Conservation (phyloP, 306 rosid genomes). For the Fragaria iinumae region DNA sequence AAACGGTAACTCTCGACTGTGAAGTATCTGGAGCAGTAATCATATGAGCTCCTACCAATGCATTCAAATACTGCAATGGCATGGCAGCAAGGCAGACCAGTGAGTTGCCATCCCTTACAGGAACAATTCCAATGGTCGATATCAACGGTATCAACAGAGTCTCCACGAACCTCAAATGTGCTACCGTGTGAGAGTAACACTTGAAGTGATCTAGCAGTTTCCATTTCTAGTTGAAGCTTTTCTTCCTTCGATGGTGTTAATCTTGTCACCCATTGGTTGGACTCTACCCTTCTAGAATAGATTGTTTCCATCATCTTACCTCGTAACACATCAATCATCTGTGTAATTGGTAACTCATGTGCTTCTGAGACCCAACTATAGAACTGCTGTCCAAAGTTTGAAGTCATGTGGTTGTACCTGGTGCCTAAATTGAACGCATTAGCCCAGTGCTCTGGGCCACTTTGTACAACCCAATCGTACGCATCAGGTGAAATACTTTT, state of each 20-base stretch:
- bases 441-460: conserved; percentile 91
- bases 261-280: conserved; percentile 74
- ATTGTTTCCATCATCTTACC: conserved; percentile 88
- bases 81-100: conserved; percentile 91
- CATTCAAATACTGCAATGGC: conserved; percentile 76
- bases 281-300: conserved; percentile 52
- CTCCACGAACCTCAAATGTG: conserved; percentile 83
- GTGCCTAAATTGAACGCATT: conserved; percentile 77
- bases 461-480: conserved; percentile 74
- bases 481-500: conserved; percentile 94
- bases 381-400: conserved; percentile 81
- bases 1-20: conserved; percentile 60
- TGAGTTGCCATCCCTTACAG: conserved; percentile 89
- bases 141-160: conserved; percentile 69
- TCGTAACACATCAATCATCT: conserved; percentile 81
- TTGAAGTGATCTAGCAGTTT: conserved; percentile 53
- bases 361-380: conserved; percentile 92
- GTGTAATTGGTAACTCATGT: conserved; percentile 90
- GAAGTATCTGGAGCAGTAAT: conserved; percentile 79
- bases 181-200: conserved; percentile 57
- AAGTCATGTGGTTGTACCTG: conserved; percentile 74
- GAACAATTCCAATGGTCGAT: conserved; percentile 82
- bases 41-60: conserved; percentile 64
- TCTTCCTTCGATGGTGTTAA: conserved; percentile 85
- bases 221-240: conserved; percentile 57